Base-by-base conservation (phyloP, 768 basidiomycete species). In the Omphalotus guepiniiformis region DNA sequence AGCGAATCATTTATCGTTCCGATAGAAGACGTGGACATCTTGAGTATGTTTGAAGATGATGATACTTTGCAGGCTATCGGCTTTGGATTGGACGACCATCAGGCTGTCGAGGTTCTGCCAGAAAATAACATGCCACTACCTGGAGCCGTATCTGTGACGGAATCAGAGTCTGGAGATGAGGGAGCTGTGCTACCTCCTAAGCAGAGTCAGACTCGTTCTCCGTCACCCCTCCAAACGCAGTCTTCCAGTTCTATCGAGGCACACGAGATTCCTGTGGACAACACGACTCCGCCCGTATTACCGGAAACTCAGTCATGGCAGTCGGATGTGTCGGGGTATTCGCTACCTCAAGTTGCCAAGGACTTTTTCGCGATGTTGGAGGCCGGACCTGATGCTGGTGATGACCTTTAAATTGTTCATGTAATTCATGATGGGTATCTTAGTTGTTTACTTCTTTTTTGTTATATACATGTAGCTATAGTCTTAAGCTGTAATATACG, bases 91-190 rank as follows among this genome's bases (percentile, higher is more conserved):
- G n/a, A n/a, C 16, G 16, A 30, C 19, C 37, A 9, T 32, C 30
- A 9, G n/a, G 30, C 30, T n/a, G n/a, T 9, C 9, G 9, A 9
- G 9, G 30, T 9, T 32, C 30, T n/a, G n/a, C 30, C 30, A 9
- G 25, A 26, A 19, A 28, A 21, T 19, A 9, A 11, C n/a, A 42
- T 22, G 12, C 27, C 18, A 15, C 18, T 30, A 25, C 39, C 39
- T 18, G 39, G 39, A 26, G 58, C 56, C 6, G 55, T 59, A 27
- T 70, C 69, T 13, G 60, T 53, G 9, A 71, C 69, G n/a, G 71
- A 71, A 50, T 66, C 65, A 6, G 67, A 69, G 46, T 66, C 69
- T 15, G 69, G 67, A 18, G 57, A 60, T 42, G 65, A 69, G 12
- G 30, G 34, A 29, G 22, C 23, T 51, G 16, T 29, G 18, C 42